Conservation (phyloP, 2,329 filamentous ascomycete species). For the Didymellaceae sp. region DNA sequence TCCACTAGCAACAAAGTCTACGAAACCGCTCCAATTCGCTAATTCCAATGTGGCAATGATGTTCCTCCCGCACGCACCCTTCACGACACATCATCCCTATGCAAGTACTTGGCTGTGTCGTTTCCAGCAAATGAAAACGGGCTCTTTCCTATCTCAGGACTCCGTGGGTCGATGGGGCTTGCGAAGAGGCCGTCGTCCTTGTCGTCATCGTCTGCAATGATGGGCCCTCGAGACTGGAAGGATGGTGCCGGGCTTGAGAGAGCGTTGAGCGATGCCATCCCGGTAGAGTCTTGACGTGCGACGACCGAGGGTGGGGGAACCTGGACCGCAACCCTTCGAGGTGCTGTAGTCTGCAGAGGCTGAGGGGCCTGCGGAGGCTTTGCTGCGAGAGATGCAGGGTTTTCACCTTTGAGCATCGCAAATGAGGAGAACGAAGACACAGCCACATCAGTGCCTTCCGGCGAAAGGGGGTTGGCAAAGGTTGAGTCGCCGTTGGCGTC, state of each 20-base stretch:
- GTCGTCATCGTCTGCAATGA: constrained; percentile 53
- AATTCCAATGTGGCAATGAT: neutral
- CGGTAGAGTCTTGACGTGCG: constrained; percentile 48
- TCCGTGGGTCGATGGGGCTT: constrained; percentile 82
- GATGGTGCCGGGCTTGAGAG: constrained; percentile 43
- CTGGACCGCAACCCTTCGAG: constrained; percentile 44
- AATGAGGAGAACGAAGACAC: constrained; percentile 59
- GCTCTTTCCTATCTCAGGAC: constrained; percentile 83
- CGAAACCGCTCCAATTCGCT: constrained; percentile 5
- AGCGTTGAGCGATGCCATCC: constrained; percentile 56
- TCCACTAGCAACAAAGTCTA: constrained; percentile 6
- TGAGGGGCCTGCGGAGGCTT: constrained; percentile 50
- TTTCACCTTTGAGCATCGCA: constrained; percentile 62
- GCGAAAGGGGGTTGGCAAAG: constrained; percentile 62
- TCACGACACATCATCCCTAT: constrained; percentile 40
- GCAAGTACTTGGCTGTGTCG: constrained; percentile 43
- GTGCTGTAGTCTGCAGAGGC: constrained; percentile 25
- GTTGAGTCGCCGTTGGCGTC: constrained; percentile 23
- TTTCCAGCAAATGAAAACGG: constrained; percentile 69
- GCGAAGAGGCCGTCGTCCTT: constrained; percentile 86
- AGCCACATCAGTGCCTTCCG: constrained; percentile 68
- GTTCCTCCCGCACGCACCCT: neutral
- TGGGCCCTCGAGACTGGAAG: constrained; percentile 40
- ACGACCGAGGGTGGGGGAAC: constrained; percentile 48
- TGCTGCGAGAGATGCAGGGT: constrained; percentile 49